phyloP scores from a whole-genome alignment of 2,329 filamentous ascomycete genomes.

The Pezicula rhizophila region DNA sequence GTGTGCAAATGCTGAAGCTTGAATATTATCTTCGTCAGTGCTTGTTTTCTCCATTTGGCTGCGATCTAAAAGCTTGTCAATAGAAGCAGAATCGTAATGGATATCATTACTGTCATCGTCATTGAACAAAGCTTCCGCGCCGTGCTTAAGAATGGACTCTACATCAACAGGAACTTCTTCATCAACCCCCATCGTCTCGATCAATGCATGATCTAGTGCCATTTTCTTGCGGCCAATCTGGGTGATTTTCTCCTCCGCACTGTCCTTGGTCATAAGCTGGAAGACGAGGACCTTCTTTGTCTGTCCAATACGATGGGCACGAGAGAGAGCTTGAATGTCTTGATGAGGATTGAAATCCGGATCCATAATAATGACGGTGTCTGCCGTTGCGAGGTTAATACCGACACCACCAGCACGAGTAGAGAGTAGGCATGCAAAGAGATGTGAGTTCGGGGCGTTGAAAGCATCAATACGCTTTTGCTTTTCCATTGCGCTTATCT shows the following conservation, averaged over 20 bases:
- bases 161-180: conserved; percentile 74
- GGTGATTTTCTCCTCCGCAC: conserved; percentile 92
- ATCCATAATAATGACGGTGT: conserved; percentile 88
- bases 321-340: conserved; percentile 89
- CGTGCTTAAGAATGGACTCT: conserved; percentile 81
- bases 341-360: conserved; percentile 64
- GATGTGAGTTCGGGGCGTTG: conserved; percentile 74
- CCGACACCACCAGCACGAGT: conserved; percentile 94
- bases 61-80: conserved; percentile 89
- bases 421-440: conserved; percentile 89
- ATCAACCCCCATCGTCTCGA: conserved; percentile 84
- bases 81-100: conserved; percentile 70
- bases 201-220: conserved; percentile 88
- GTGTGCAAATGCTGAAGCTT: conserved; percentile 80
- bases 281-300: conserved; percentile 94
- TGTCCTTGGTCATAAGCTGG: conserved; percentile 83
- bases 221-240: conserved; percentile 95
- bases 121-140: conserved; percentile 79
- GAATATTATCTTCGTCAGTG: conserved; percentile 53
- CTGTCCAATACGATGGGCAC: conserved; percentile 93
- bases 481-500: conserved; percentile 73
- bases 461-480: conserved; percentile 92
- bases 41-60: conserved; percentile 70
- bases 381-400: conserved; percentile 93
- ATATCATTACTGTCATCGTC: conserved; percentile 70